These are phyloP conservation scores for Diaporthe vexans DNA, from an alignment of 2,329 filamentous ascomycete species.

Conservation along the genomic window DNA sequence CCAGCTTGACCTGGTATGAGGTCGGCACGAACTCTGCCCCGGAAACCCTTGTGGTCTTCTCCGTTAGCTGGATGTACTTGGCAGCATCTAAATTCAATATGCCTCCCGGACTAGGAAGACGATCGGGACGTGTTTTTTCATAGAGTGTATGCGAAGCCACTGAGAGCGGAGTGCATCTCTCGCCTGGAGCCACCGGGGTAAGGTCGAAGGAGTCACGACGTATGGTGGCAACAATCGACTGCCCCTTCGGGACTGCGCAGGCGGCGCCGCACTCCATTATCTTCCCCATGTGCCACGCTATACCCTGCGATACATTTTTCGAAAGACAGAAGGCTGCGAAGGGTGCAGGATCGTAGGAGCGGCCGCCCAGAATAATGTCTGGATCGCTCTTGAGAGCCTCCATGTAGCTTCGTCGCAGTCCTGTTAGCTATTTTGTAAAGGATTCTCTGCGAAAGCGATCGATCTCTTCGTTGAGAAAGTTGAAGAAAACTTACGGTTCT, in stretches of 20 bases:
- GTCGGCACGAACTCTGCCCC: neutral
- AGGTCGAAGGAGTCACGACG: conserved; percentile 4
- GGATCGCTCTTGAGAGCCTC: conserved; percentile 3
- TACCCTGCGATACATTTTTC: neutral
- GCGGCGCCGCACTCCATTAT: conserved; percentile 15
- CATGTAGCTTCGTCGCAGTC: neutral
- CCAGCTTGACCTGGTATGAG: conserved; percentile 7
- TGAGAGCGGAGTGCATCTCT: neutral
- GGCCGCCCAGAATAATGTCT: conserved; percentile 9
- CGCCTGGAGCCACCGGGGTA: neutral
- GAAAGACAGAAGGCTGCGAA: conserved; percentile 19
- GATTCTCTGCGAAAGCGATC: neutral
- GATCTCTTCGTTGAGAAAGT: neutral
- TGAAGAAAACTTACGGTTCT: neutral
- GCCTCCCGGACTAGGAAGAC: conserved; percentile 7
- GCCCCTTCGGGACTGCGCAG: neutral
- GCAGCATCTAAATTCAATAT: neutral
- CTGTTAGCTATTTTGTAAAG: neutral
- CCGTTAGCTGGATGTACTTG: neutral
- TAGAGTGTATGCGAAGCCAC: conserved; percentile 11
- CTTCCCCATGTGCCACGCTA: conserved; percentile 1
- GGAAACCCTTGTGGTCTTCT: neutral
- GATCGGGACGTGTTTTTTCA: conserved; percentile 3
- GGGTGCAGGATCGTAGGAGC: conserved; percentile 2
- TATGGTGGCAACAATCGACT: neutral